Evolutionary conservation across 2,329 filamentous ascomycete species (phyloP), one percentile per base, ranked within the genome.

Genomic region (Claviceps sp.): DNA sequence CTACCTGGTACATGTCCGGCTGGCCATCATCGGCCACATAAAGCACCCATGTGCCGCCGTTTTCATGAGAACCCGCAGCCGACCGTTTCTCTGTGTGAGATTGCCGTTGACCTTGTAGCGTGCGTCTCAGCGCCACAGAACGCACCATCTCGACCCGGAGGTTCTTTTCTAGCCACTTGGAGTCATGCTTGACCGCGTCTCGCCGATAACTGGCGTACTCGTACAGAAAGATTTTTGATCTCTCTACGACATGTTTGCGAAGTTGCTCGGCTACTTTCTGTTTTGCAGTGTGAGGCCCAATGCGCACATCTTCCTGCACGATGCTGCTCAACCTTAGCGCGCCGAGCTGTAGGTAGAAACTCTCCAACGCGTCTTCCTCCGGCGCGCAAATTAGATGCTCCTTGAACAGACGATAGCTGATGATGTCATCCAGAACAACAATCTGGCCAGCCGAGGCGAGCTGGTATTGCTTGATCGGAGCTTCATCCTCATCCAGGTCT

Each of bases 1-100:
- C 93, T 57, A 98, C 84, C 69, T 98, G 89, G 64, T 95, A 97
- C 63, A 94, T 80, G 63, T 97, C 89, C 34, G 81, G 85, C 54
- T 79, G 79, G 1, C 74, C 67, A 34, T 75, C 77, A 9, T 82
- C 78, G 3, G 85, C 84, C 40, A 97, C 81, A 62, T 85, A 94
- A n/a, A 97, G 70, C 4, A 82, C 77, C 63, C 79, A 84, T 16
- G 78, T 76, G n/a, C 70, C 71, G 18, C 70, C 70, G 16, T 69
- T 69, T 24, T 66, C 74, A 50, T 74, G 72, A 45, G 77, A 70
- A 42, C 79, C 82, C 38, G 84, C 86, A 24, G 86, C 89, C 18
- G 82, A 88, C 61, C 82, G 77, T 63, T 84, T 88, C 68, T 88
- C 86, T 3, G 74, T 82, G 63, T 87, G 84, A 20, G 79, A 81